Conservation (phyloP, 2,329 filamentous ascomycete species). For the Aspergillus melleus region DNA sequence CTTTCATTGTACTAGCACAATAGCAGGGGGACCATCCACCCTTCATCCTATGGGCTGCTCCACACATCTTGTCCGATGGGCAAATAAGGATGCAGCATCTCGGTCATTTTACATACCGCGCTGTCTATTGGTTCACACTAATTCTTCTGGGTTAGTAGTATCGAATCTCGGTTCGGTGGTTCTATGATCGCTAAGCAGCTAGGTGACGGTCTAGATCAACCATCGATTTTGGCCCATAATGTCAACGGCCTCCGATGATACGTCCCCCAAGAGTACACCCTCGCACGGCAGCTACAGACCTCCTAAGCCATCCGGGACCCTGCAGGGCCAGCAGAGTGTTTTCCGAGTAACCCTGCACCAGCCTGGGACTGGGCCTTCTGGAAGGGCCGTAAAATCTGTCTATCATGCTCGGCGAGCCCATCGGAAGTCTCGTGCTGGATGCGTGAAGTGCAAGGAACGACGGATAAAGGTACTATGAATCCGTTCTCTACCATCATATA, state of each 20-base stretch:
- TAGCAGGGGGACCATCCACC: neutral
- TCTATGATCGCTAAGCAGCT: neutral
- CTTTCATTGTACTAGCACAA: neutral
- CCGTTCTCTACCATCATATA: neutral
- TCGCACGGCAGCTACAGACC: neutral
- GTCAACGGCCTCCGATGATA: constrained; percentile 5
- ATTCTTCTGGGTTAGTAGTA: neutral
- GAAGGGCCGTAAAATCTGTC: constrained; percentile 12
- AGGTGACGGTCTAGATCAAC: neutral
- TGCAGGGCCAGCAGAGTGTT: constrained; percentile 25
- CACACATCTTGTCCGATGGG: neutral
- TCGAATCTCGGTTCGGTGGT: neutral
- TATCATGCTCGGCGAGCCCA: constrained; percentile 34
- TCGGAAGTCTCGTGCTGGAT: constrained; percentile 37
- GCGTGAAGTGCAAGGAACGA: constrained; percentile 35
- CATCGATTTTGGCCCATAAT: neutral
- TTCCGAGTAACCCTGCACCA: constrained; percentile 26
- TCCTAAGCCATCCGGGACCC: constrained; percentile 4
- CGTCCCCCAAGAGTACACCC: neutral
- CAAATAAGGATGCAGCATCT: neutral
- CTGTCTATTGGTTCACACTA: neutral
- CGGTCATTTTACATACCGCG: neutral
- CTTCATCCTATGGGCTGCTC: neutral
- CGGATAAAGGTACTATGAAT: constrained; percentile 32
- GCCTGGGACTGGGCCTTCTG: constrained; percentile 1